Conservation (phyloP, 1,284 basidiomycete species). For the Melanopsichium pennsylvanicum region DNA sequence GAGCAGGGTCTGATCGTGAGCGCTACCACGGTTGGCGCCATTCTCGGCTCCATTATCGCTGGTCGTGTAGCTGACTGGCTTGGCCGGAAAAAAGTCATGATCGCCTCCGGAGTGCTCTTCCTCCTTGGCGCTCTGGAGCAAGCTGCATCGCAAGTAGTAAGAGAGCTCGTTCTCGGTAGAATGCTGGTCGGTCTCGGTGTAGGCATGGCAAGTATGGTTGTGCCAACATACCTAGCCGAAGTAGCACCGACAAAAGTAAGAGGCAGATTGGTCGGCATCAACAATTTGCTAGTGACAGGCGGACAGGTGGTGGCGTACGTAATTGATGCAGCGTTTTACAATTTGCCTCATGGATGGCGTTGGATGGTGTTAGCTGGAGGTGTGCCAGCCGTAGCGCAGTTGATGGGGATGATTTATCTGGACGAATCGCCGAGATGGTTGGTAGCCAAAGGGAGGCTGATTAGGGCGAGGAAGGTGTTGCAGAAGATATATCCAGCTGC, state of each 20-base stretch:
- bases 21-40: slow-evolving; percentile 57
- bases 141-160: slow-evolving; percentile 50
- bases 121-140: slow-evolving; percentile 57
- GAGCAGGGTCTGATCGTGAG: slow-evolving; percentile 60
- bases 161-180: slow-evolving; percentile 56
- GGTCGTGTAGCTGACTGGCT: slow-evolving; percentile 49
- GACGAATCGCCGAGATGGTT: slow-evolving; percentile 60
- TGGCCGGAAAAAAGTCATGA: slow-evolving; percentile 54
- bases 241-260: slow-evolving; percentile 51
- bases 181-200: slow-evolving; percentile 55
- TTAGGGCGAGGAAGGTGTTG: slow-evolving; percentile 45
- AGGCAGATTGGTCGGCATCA: slow-evolving; percentile 53
- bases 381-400: slow-evolving; percentile 52
- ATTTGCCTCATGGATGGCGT: slow-evolving; percentile 55
- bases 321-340: slow-evolving; percentile 52
- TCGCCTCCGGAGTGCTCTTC: slow-evolving; percentile 50
- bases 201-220: slow-evolving; percentile 52
- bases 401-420: slow-evolving; percentile 53
- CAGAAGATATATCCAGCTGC: slow-evolving; percentile 54
- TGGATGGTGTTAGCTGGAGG: slow-evolving; percentile 58
- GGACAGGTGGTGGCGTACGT: slow-evolving; percentile 59
- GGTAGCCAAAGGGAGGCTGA: slow-evolving; percentile 37
- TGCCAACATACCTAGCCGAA: slow-evolving; percentile 55
- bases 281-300: slow-evolving; percentile 56
- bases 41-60: slow-evolving; percentile 48